phyloP scores from a whole-genome alignment of 2,329 filamentous ascomycete species.

The Aureobasidium sp. region DNA sequence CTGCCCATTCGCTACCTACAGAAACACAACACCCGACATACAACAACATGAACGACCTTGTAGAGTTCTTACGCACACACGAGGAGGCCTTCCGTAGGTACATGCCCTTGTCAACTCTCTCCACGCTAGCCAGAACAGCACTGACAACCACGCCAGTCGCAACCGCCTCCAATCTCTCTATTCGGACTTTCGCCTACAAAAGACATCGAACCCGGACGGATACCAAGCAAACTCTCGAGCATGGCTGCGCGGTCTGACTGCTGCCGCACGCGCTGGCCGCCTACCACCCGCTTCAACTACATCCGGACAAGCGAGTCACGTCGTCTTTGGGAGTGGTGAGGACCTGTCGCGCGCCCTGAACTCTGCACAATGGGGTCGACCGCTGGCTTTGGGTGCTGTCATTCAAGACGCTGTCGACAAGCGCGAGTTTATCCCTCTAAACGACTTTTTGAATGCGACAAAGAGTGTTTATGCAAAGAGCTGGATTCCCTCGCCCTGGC shows the following conservation, averaged over 20 bases:
- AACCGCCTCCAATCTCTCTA: conserved; percentile 77
- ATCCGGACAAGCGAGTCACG: conserved; percentile 24
- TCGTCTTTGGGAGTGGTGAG: conserved; percentile 48
- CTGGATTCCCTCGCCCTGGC: conserved; percentile 63
- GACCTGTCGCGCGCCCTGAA: conserved; percentile 63
- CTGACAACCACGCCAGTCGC: conserved; percentile 36
- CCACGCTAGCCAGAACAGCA: conserved; percentile 9
- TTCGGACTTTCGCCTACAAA: conserved; percentile 72
- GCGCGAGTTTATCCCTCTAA: conserved; percentile 61
- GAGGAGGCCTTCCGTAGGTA: conserved; percentile 43
- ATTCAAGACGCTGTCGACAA: conserved; percentile 65
- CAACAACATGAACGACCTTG: conserved; percentile 40
- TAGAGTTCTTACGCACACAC: conserved; percentile 49
- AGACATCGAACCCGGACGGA: conserved; percentile 72
- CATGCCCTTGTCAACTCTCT: conserved; percentile 10
- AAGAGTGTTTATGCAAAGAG: conserved; percentile 65
- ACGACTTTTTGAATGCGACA: conserved; percentile 56
- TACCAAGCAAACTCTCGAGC: conserved; percentile 71
- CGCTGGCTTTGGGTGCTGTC: conserved; percentile 70
- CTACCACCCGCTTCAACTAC: conserved; percentile 27
- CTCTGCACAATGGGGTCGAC: conserved; percentile 69
- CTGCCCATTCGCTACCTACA: background rate
- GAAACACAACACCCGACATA: background rate
- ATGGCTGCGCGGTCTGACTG: conserved; percentile 68
- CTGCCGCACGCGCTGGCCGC: conserved; percentile 57